Evolutionary conservation across 805 yeast species (phyloP).

Genomic region (Monosporozyma solicola): DNA sequence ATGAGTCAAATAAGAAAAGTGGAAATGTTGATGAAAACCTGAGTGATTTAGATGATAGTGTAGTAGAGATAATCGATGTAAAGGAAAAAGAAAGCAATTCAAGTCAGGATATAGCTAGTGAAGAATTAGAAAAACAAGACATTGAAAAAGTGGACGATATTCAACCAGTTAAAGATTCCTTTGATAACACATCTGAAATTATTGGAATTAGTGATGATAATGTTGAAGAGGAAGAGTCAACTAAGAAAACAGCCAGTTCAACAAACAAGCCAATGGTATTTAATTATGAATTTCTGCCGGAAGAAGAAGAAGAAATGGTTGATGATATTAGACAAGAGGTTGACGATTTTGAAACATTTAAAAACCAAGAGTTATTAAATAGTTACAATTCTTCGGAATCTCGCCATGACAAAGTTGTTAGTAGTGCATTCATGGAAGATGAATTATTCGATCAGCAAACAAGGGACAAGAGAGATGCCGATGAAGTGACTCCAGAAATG

Average conservation of each 20-base stretch:
- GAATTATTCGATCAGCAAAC: conserved; percentile 51
- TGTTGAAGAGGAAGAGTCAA: not conserved
- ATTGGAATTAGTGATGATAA: not conserved
- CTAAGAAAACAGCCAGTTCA: not conserved
- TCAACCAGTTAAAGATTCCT: not conserved
- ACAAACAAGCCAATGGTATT: conserved; percentile 17
- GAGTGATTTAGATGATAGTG: not conserved
- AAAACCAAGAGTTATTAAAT: conserved; percentile 32
- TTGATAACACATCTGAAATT: not conserved
- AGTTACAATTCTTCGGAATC: conserved; percentile 9
- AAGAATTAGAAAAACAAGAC: not conserved
- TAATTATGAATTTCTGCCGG: conserved; percentile 65
- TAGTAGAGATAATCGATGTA: not conserved
- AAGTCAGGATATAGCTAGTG: no score
- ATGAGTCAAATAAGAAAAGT: not conserved
- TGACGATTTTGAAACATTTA: conserved; percentile 57
- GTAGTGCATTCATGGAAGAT: conserved; percentile 30
- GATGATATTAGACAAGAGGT: conserved; percentile 63
- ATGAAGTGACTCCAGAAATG: conserved; percentile 83
- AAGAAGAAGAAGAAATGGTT: conserved; percentile 63
- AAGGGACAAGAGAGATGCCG: conserved; percentile 77
- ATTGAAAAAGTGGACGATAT: not conserved
- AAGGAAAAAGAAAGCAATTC: not conserved
- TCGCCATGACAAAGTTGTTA: conserved; percentile 2
- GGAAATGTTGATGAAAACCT: not conserved